phyloP scores from a whole-genome alignment of 805 yeast species.

The Saccharomycopsis microspora region DNA sequence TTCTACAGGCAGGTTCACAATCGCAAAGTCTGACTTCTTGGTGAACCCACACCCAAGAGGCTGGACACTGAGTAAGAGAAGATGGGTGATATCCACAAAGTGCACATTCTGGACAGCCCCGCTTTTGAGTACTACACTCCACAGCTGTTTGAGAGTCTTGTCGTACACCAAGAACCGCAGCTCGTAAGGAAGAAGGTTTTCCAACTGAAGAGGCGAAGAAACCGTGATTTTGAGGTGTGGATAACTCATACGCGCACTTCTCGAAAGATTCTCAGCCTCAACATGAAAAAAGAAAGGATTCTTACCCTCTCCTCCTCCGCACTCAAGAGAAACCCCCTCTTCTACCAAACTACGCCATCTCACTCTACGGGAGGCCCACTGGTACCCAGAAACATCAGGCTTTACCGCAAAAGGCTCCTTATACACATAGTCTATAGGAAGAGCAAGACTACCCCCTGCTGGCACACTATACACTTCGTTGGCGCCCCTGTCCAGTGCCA shows the following conservation, averaged over 20 bases:
- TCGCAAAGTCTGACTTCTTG: constrained; percentile 60
- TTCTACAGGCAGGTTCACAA: constrained; percentile 43
- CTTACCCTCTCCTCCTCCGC: constrained; percentile 29
- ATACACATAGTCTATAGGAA: constrained; percentile 67
- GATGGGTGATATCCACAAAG: constrained; percentile 62
- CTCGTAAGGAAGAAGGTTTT: constrained; percentile 78
- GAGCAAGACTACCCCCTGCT: constrained; percentile 48
- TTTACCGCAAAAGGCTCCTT: constrained; percentile 43
- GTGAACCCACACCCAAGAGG: constrained; percentile 52
- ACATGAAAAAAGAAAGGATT: constrained; percentile 43
- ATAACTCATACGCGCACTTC: constrained; percentile 48
- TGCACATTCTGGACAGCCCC: constrained; percentile 71
- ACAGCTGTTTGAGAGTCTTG: constrained; percentile 54
- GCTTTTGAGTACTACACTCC: constrained; percentile 48
- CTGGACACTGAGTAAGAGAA: constrained; percentile 58
- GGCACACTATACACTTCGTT: constrained; percentile 30
- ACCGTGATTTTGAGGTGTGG: constrained; percentile 75
- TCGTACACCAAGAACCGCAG: constrained; percentile 66
- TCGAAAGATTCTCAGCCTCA: constrained; percentile 59
- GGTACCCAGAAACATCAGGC: constrained; percentile 50
- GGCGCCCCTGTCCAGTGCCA: constrained; percentile 22
- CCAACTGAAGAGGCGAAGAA: constrained; percentile 78
- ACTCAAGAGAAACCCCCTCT: constrained; percentile 44
- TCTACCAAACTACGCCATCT: constrained; percentile 53
- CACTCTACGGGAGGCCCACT: constrained; percentile 56